A percentile compares a stretch with the other conserved stretches of the same genome.
Conservation (phyloP, 2,329 filamentous ascomycete genomes). For the Arachnomyces sp. region DNA sequence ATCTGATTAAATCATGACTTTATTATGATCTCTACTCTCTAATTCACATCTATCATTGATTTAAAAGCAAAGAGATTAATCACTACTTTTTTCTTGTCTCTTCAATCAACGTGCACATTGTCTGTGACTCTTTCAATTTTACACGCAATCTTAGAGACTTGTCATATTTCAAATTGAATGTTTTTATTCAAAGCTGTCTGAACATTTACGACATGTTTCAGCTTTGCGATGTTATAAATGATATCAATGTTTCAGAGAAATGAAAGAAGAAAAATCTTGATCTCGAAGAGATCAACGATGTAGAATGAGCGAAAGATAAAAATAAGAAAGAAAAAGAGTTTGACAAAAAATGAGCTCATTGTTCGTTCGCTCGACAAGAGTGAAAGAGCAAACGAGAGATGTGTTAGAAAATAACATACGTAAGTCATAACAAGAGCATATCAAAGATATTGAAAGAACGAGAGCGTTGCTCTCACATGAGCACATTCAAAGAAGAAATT, state of each 20-base stretch:
- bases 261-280: conserved; percentile 20
- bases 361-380: conserved; percentile 18
- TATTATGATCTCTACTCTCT: conserved; percentile 17
- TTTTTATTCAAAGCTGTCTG: conserved; percentile 21
- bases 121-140: conserved; percentile 17
- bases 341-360: conserved; percentile 19
- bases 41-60: conserved; percentile 21
- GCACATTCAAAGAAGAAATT: no score
- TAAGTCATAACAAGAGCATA: no score
- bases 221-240: conserved; percentile 23
- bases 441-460: no score
- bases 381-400: conserved; percentile 17
- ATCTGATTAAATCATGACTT: conserved; percentile 15
- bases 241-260: conserved; percentile 22
- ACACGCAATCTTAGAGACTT: conserved; percentile 20
- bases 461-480: no score
- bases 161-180: conserved; percentile 21
- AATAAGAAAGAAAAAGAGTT: conserved; percentile 16
- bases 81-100: conserved; percentile 22
- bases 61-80: conserved; percentile 20
- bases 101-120: conserved; percentile 19
- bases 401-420: no score
- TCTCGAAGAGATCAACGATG: conserved; percentile 20
- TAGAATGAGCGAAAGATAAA: conserved; percentile 20
- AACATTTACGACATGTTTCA: conserved; percentile 20